Percentiles rank a stretch among this genome's conserved stretches.
These are phyloP conservation scores for Amniculicola lignicola DNA, from an alignment of 495 filamentous ascomycete species.

Conservation along the genomic window DNA sequence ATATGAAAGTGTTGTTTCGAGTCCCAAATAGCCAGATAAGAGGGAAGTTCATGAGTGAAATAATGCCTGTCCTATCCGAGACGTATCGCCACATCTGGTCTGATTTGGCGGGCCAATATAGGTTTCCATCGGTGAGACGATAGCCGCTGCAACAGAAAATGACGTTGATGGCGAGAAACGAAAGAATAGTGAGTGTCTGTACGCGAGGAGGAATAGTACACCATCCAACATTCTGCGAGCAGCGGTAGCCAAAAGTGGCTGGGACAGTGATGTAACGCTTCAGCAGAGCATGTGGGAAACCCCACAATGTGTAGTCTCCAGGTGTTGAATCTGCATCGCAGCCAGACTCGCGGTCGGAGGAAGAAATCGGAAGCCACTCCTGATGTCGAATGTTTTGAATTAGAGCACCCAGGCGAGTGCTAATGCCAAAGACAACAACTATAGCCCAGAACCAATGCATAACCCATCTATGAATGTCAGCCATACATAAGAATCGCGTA, in stretches of 20 bases:
- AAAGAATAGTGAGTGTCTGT: slow-evolving; percentile 42
- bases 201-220: slow-evolving; percentile 46
- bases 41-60: slow-evolving; percentile 26
- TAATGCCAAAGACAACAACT: slow-evolving; percentile 13
- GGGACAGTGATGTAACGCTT: slow-evolving; percentile 40
- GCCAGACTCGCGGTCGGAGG: neutral
- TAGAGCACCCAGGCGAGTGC: slow-evolving; percentile 3
- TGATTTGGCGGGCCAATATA: slow-evolving; percentile 15
- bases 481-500: neutral
- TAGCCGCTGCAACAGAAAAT: slow-evolving; percentile 44
- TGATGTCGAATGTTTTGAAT: slow-evolving; percentile 1
- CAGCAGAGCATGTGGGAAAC: neutral
- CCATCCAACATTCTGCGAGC: slow-evolving; percentile 28
- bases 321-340: neutral
- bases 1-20: slow-evolving; percentile 26
- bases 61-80: slow-evolving; percentile 24
- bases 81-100: slow-evolving; percentile 24
- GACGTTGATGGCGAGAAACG: slow-evolving; percentile 47
- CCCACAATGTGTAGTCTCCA: neutral
- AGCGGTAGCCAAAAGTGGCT: slow-evolving; percentile 35
- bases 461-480: neutral
- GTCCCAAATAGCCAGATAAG: slow-evolving; percentile 26
- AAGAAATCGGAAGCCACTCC: slow-evolving; percentile 2
- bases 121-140: slow-evolving; percentile 33
- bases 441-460: slow-evolving; percentile 23